Base-by-base conservation (phyloP, 2,329 filamentous ascomycete genomes). In the Hypocreales sp. region DNA sequence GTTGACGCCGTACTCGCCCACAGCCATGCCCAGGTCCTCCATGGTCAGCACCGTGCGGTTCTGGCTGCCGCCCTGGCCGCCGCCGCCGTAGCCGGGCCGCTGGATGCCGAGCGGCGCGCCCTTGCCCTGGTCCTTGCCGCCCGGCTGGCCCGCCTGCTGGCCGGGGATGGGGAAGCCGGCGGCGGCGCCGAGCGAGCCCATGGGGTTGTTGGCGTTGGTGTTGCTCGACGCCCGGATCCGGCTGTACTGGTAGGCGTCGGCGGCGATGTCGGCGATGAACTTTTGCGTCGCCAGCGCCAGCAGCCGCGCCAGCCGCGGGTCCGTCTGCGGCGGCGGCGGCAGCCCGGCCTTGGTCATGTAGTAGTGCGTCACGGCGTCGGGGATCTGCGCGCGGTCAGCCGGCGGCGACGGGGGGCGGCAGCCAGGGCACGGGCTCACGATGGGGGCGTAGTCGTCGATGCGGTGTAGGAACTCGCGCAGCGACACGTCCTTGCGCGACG, bases 241-340 rank as follows among this genome's bases (percentile, higher is more conserved):
- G 34, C 79, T 84, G 64, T 94, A 95, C 56, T 98, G 90, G 53
- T 98, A 98, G 3, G 90, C 84, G 51, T 98, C 90, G 31, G 90
- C 86, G 2, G 90, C 90, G 38, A 98, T 83, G 51, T 98, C 90
- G 32, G 90, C 86, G 43, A 98, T 81, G 63, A 98, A 98, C 51
- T 98, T 98, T 49, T 98, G 90, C 0, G 90, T 93, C n/a, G 90
- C 90, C 7, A 98, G 79, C 3, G 90, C 87, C 23, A 98, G 78
- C 4, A 98, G 78, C 25, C 87, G 83, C 14, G 87, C 83, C 16
- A 98, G 79, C 32, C 86, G 82, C 13, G 78, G 78, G 44, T 93
- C 83, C 28, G 84, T 92, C 42, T 90, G 79, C 1, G 83, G 86
- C 22, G 87, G 84, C 2, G 87, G 87, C 19, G 90, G 86, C 4